Base-by-base conservation (phyloP, 768 basidiomycete genomes). In the Krasilnikovozyma curviuscula region DNA sequence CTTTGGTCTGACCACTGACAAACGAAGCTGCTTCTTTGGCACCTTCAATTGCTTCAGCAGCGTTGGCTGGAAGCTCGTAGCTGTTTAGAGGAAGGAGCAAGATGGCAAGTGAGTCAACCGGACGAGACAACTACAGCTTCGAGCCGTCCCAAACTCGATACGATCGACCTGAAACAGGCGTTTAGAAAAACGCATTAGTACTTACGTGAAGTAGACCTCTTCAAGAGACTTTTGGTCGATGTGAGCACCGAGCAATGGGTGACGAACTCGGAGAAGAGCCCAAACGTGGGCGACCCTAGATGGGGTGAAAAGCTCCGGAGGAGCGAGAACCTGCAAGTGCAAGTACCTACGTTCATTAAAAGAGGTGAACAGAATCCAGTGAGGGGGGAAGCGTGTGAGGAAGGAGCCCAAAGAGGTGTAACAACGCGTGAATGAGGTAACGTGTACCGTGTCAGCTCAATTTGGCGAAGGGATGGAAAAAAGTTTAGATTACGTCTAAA, bases 171-270 rank as follows among this genome's bases (percentile, higher is more conserved):
- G 6, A 7, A 14, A 41, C 7, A 7, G 25, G 18, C 40, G 28
- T 18, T 25, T 7, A 5, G 40, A 3, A 14, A 41, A 25, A 41
- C 21, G 5, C 21, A 10, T 19, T 14, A 7, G 35, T 27, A 65
- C 77, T 46, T 61, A 81, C 80, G 72, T 67, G 61, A 84, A 84
- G 55, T 67, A 66, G 33, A 81, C 71, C 53, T 82, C 76, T 31
- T 61, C 54, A 48, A 58, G 57, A 25, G 40, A 38, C 23, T 73
- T 64, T 52, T 81, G 78, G 48, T 66, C 66, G 23, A 80, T 71
- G 16, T 59, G 63, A 5, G 78, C 73, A 2, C 73, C 74, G n/a
- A 88, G 70, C 3, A 83, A 66, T 5, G 81, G 78, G 59, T 88
- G 83, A 2, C 76, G 69, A 7, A 72, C 56, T 13, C 80, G 71